Conservation (phyloP, 2,329 filamentous ascomycete genomes). For the Thielaviopsis ethacetica region DNA sequence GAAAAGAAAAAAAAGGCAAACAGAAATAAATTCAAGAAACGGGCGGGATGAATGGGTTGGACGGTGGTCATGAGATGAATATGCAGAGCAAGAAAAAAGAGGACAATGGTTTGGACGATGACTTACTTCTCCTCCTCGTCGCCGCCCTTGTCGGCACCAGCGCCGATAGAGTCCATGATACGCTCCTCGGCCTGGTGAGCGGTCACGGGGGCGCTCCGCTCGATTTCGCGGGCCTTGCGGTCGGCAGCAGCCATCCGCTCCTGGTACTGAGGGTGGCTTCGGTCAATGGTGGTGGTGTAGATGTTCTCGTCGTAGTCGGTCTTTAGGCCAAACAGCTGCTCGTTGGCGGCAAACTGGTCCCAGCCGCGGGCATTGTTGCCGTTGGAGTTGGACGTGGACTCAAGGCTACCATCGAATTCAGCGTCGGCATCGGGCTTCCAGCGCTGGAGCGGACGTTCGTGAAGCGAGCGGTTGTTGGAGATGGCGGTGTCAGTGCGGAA, state of each 20-base stretch:
- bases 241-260: constrained; percentile 65
- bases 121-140: constrained; percentile 87
- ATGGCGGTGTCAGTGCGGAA: constrained; percentile 87
- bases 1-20: background rate
- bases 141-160: constrained; percentile 47
- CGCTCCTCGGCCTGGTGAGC: constrained; percentile 83
- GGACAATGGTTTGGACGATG: background rate
- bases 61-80: background rate
- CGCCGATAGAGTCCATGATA: constrained; percentile 48
- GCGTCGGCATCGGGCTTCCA: constrained; percentile 53
- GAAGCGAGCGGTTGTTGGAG: constrained; percentile 51
- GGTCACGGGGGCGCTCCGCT: constrained; percentile 55
- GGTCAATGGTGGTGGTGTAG: constrained; percentile 86
- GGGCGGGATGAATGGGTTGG: background rate
- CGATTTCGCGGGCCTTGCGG: constrained; percentile 77
- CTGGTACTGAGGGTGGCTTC: constrained; percentile 64
- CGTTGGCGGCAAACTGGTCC: constrained; percentile 92
- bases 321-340: constrained; percentile 70
- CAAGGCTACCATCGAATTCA: constrained; percentile 53
- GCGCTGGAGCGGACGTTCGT: constrained; percentile 61
- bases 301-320: constrained; percentile 88
- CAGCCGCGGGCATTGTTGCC: constrained; percentile 30
- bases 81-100: background rate
- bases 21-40: background rate
- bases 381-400: constrained; percentile 30